Percentiles rank a stretch among this genome's conserved stretches.
Evolutionary conservation across 2,329 filamentous ascomycete species (phyloP).

Genomic region (Cordyceps javanica): DNA sequence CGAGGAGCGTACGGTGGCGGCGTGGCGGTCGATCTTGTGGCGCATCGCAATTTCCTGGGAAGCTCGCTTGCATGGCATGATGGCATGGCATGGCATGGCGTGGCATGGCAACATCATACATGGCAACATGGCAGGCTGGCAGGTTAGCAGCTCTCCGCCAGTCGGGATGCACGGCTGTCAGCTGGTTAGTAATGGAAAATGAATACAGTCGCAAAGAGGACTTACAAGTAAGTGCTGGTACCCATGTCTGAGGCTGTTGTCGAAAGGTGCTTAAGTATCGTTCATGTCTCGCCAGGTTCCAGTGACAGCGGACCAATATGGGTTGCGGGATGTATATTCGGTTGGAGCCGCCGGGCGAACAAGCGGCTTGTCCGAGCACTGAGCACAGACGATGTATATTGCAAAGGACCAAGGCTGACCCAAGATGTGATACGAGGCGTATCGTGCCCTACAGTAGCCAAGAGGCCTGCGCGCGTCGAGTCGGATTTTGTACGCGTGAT

Average conservation of each 20-base stretch:
- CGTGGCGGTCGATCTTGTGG: conserved; percentile 10
- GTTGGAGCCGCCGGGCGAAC: neutral
- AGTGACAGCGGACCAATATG: neutral
- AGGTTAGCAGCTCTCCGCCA: neutral
- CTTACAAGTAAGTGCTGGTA: neutral
- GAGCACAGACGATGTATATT: conserved; percentile 6
- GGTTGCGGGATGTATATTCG: neutral
- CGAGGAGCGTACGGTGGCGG: neutral
- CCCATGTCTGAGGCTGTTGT: neutral
- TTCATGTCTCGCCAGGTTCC: neutral
- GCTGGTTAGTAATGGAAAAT: neutral
- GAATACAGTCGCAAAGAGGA: neutral
- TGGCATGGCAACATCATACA: neutral
- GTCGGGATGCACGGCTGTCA: neutral
- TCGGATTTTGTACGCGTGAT: neutral
- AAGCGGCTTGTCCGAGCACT: conserved; percentile 1
- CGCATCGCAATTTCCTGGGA: conserved; percentile 12
- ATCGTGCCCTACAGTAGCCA: neutral
- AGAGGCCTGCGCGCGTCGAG: neutral
- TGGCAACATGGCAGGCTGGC: neutral
- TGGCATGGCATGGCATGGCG: neutral
- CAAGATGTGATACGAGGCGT: conserved; percentile 5
- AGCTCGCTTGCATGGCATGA: neutral
- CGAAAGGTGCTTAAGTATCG: no score
- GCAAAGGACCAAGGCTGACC: neutral